Base-by-base conservation (phyloP, 2,329 filamentous ascomycete genomes). In the Arthrobotrys entomopaga region DNA sequence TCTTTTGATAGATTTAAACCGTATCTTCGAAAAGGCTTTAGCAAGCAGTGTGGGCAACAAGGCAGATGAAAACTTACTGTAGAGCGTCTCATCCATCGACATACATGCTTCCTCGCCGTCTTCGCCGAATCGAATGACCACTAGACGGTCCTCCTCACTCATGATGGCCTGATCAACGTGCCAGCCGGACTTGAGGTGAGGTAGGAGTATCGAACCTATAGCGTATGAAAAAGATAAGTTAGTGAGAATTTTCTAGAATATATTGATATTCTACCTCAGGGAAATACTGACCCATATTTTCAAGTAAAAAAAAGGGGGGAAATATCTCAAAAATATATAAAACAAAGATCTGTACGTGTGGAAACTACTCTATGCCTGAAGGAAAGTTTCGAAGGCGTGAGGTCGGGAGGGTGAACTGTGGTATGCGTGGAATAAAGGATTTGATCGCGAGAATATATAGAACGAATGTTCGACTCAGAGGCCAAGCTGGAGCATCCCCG, bases 111-210 rank as follows among this genome's bases (percentile, higher is more conserved):
- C 87, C 79, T 96, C 91, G 81, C 87, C 88, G 82, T 97, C 93
- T 78, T 92, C 89, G 54, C 93, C 93, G 83, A 98, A 98, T 77
- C 94, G 90, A 81, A 98, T 97, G 48, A 97, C 89, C 11, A 97
- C 92, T 0, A 97, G 88, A 56, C 94, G 90, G 80, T 98, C 94
- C 81, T 97, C 92, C 83, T 98, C 93, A 49, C 86, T 87, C 80
- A 92, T 89, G 80, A 97, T 97, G 77, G 93, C 93, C 83, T 98
- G 93, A 85, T 98, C 95, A 80, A 99, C 95, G 82, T 99, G 95
- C 95, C 94, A 99, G 82, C 92, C 95, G 48, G 91, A 93, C 78
- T 88, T 87, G 53, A 99, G 87, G 82, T 98, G 94, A 52, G 94
- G 94, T 61, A 99, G 88, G 57, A 96, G 91, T 76, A 97, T 91